These are phyloP conservation scores for Microcos paniculata DNA, from an alignment of 345 rosid genomes.

Conservation along the genomic window DNA sequence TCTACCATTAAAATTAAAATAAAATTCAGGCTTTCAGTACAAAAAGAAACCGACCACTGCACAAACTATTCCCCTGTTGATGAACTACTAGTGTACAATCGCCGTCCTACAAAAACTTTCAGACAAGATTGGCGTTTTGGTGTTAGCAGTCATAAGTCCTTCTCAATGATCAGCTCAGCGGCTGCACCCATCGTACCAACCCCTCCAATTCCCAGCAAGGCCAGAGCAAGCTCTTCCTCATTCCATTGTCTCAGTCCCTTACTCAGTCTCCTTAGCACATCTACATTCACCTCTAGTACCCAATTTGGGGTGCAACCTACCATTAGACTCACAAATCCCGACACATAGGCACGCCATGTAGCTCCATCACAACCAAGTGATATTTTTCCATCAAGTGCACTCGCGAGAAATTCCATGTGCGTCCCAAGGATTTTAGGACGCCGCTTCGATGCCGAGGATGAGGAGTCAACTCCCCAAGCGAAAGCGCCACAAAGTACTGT, in stretches of 20 bases:
- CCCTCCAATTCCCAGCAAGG: constrained; percentile 79
- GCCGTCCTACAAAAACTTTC: constrained; percentile 1
- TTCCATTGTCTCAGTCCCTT: constrained; percentile 74
- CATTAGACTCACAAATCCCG: constrained; percentile 75
- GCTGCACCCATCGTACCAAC: constrained; percentile 70
- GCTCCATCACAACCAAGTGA: constrained; percentile 72
- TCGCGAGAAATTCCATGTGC: constrained; percentile 83
- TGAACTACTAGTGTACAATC: constrained; percentile 6
- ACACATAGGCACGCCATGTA: constrained; percentile 74
- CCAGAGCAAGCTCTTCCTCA: constrained; percentile 75
- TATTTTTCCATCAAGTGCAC: constrained; percentile 84
- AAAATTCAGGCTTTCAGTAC: constrained; percentile 16
- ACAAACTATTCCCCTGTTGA: not conserved
- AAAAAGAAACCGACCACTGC: not conserved
- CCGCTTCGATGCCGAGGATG: constrained; percentile 64
- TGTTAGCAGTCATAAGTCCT: constrained; percentile 13
- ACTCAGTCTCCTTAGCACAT: constrained; percentile 75
- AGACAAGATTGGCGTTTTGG: not conserved
- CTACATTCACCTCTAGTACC: constrained; percentile 77
- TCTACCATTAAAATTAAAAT: not conserved
- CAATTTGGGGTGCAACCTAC: constrained; percentile 80
- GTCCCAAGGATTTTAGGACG: constrained; percentile 60
- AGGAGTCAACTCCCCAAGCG: constrained; percentile 88
- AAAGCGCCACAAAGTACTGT: constrained; percentile 75
- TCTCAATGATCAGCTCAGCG: constrained; percentile 60